Evolutionary conservation across 2,329 filamentous ascomycete species (phyloP).

Genomic region (Amylocarpus encephaloides): DNA sequence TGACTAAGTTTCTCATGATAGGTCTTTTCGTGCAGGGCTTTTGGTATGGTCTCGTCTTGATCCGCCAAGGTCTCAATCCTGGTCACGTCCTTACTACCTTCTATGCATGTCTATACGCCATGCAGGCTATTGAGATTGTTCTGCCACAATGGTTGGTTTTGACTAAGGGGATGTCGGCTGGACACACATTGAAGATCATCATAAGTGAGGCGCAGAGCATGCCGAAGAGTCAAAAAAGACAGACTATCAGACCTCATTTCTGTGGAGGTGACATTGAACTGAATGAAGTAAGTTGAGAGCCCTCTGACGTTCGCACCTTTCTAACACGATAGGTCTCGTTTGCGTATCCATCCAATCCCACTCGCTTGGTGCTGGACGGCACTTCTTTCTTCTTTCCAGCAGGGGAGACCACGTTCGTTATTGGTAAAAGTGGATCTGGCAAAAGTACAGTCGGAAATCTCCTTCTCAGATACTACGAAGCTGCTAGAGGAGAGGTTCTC

Average conservation of each 20-base stretch:
- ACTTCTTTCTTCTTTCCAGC: constrained; percentile 65
- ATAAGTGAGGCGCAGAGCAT: constrained; percentile 31
- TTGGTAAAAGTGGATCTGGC: constrained; percentile 83
- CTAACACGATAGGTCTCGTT: constrained; percentile 60
- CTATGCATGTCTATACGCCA: constrained; percentile 70
- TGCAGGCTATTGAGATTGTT: constrained; percentile 67
- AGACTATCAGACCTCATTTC: constrained; percentile 31
- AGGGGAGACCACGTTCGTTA: constrained; percentile 69
- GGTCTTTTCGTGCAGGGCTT: constrained; percentile 83
- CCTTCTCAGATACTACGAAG: constrained; percentile 69
- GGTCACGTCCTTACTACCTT: constrained; percentile 77
- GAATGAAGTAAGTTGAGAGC: constrained; percentile 48
- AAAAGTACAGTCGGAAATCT: constrained; percentile 86
- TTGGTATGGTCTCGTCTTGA: constrained; percentile 73
- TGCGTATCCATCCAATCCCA: constrained; percentile 66
- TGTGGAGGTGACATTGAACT: constrained; percentile 66
- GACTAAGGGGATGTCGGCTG: constrained; percentile 72
- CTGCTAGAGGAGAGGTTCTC: constrained; percentile 56
- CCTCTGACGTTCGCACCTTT: not conserved
- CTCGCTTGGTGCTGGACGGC: constrained; percentile 51
- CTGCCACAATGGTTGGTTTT: constrained; percentile 72
- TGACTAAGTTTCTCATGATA: constrained; percentile 67
- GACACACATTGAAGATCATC: constrained; percentile 50
- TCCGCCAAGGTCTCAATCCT: constrained; percentile 49
- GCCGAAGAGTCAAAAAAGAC: constrained; percentile 28